Conservation (phyloP, 345 rosid genomes). For the Citrus reticulata region DNA sequence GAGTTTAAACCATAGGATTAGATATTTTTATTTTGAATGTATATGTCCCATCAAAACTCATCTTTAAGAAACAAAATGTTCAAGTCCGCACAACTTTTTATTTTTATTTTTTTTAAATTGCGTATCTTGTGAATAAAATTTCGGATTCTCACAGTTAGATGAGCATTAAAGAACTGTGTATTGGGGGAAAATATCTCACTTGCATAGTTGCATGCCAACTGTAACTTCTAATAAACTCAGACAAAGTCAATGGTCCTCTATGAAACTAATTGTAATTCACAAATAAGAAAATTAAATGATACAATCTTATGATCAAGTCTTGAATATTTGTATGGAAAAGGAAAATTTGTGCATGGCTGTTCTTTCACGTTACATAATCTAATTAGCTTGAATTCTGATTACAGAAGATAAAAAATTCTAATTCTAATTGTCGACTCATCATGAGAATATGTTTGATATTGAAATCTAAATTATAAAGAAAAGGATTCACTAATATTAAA, state of each 20-base stretch:
- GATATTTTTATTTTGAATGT: neutral
- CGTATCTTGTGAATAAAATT: neutral
- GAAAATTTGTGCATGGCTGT: neutral
- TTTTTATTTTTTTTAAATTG: neutral
- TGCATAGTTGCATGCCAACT: neutral
- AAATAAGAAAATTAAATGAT: neutral
- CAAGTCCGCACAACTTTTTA: neutral
- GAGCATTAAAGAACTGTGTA: neutral
- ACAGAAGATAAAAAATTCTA: no score
- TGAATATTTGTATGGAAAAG: no score
- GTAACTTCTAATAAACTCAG: neutral
- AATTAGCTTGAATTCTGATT: neutral
- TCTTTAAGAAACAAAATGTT: neutral
- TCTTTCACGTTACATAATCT: neutral
- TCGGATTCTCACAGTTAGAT: conserved; percentile 2
- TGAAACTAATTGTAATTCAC: no score
- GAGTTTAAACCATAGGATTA: neutral
- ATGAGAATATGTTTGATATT: no score
- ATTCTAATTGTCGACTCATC: no score
- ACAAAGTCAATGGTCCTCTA: neutral
- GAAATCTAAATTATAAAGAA: neutral
- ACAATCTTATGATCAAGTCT: no score
- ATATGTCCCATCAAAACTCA: neutral
- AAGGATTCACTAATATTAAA: no score
- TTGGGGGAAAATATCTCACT: neutral